Evolutionary conservation across 2,329 filamentous ascomycete genomes (phyloP).

Genomic region (Rutstroemia sydowiana): DNA sequence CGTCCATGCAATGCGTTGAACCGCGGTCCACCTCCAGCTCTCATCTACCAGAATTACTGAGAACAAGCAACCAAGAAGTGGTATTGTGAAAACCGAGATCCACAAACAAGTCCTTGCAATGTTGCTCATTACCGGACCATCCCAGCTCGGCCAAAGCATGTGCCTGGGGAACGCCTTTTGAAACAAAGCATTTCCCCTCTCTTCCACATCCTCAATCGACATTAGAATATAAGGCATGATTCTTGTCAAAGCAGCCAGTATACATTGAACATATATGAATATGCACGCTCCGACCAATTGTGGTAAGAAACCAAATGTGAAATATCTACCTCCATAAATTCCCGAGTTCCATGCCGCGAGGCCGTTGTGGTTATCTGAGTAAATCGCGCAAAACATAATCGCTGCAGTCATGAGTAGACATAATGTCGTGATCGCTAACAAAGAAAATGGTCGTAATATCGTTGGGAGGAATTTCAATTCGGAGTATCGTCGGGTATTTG

Average conservation of each 20-base stretch:
- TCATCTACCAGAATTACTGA: conserved; percentile 50
- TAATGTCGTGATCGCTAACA: conserved; percentile 52
- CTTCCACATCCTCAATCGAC: conserved; percentile 52
- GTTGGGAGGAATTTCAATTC: conserved; percentile 63
- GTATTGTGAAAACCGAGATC: conserved; percentile 72
- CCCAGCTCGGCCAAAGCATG: conserved; percentile 60
- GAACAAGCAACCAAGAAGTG: conserved; percentile 72
- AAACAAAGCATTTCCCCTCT: conserved; percentile 59
- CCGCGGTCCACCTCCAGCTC: conserved; percentile 72
- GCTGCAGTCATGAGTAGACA: conserved; percentile 64
- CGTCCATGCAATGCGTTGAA: conserved; percentile 72
- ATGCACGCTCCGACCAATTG: conserved; percentile 66
- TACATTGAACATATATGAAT: conserved; percentile 68
- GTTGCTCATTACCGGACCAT: conserved; percentile 62
- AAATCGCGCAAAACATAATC: conserved; percentile 66
- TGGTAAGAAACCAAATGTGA: conserved; percentile 79
- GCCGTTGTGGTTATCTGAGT: conserved; percentile 54
- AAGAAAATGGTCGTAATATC: conserved; percentile 59
- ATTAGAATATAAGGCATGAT: conserved; percentile 73
- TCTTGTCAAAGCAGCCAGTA: conserved; percentile 68
- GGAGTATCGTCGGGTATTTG: conserved; percentile 37
- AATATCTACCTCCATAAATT: conserved; percentile 69
- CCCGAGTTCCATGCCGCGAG: conserved; percentile 58
- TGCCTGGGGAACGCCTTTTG: conserved; percentile 52
- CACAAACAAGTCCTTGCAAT: conserved; percentile 63